phyloP scores from a whole-genome alignment of 2,329 filamentous ascomycete genomes.

The Didymella segeticola region DNA sequence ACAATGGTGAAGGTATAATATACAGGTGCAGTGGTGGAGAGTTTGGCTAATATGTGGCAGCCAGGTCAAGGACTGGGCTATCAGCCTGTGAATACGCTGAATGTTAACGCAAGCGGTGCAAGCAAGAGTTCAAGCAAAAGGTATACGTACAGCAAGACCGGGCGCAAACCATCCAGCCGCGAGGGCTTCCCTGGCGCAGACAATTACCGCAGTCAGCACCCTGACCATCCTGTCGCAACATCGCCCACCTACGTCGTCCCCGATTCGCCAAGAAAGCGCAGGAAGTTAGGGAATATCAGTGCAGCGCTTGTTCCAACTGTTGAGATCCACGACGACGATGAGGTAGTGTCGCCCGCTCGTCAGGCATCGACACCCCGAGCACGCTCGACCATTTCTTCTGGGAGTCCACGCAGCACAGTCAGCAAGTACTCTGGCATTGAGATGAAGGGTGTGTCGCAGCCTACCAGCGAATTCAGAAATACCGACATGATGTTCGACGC shows the following conservation, averaged over 20 bases:
- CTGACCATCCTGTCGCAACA: not conserved
- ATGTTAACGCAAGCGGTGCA: not conserved
- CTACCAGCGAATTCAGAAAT: slow-evolving; percentile 1
- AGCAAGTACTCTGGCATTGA: not conserved
- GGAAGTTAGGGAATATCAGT: slow-evolving; percentile 21
- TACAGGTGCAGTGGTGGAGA: not conserved
- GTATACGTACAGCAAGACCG: slow-evolving; percentile 24
- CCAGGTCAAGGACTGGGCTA: slow-evolving; percentile 22
- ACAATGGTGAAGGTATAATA: slow-evolving; percentile 18
- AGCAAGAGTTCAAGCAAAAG: no score
- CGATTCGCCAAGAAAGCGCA: slow-evolving; percentile 23
- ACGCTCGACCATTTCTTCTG: not conserved
- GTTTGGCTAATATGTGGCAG: slow-evolving; percentile 15
- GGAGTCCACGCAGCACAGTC: slow-evolving; percentile 1
- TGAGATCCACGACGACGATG: slow-evolving; percentile 25
- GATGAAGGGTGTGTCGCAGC: not conserved
- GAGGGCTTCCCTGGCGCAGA: no score
- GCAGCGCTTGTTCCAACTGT: not conserved
- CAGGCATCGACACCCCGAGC: not conserved
- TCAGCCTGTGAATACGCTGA: slow-evolving; percentile 23
- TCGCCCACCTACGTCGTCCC: not conserved
- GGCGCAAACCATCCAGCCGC: not conserved
- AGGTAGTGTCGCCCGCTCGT: not conserved
- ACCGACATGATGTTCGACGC: not conserved
- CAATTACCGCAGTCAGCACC: slow-evolving; percentile 12